Conservation (phyloP, 2,329 filamentous ascomycete genomes). For the Trichophaea hybrida region DNA sequence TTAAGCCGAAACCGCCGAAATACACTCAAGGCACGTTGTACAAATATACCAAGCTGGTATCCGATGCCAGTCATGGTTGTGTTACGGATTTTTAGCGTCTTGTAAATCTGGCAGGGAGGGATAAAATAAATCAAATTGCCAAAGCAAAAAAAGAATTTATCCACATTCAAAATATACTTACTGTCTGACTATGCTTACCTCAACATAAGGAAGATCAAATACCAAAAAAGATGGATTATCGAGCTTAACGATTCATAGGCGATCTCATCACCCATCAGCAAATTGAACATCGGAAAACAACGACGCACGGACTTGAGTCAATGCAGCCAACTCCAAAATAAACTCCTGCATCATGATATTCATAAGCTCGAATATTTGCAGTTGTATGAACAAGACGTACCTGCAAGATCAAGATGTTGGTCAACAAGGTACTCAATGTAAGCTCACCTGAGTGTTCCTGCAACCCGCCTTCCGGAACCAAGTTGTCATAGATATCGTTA, state of each 20-base stretch:
- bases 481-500: neutral
- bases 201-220: no score
- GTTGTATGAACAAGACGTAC: slow-evolving; percentile 12
- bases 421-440: slow-evolving; percentile 63
- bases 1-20: slow-evolving; percentile 41
- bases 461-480: slow-evolving; percentile 11
- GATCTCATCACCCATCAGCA: slow-evolving; percentile 17
- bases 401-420: slow-evolving; percentile 65
- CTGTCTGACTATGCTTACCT: no score
- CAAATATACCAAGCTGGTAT: slow-evolving; percentile 44
- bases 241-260: no score
- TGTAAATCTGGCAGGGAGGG: neutral
- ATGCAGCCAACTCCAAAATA: slow-evolving; percentile 57
- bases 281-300: slow-evolving; percentile 65
- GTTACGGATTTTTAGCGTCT: slow-evolving; percentile 38
- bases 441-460: slow-evolving; percentile 35
- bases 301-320: slow-evolving; percentile 59
- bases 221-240: no score
- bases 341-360: slow-evolving; percentile 40
- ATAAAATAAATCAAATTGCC: neutral
- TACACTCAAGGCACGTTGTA: slow-evolving; percentile 45
- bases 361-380: neutral
- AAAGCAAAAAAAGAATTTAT: no score
- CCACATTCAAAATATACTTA: no score
- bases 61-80: slow-evolving; percentile 45